Base-by-base conservation (phyloP, 495 filamentous ascomycete species). In the Staphylotrichum longicolle region DNA sequence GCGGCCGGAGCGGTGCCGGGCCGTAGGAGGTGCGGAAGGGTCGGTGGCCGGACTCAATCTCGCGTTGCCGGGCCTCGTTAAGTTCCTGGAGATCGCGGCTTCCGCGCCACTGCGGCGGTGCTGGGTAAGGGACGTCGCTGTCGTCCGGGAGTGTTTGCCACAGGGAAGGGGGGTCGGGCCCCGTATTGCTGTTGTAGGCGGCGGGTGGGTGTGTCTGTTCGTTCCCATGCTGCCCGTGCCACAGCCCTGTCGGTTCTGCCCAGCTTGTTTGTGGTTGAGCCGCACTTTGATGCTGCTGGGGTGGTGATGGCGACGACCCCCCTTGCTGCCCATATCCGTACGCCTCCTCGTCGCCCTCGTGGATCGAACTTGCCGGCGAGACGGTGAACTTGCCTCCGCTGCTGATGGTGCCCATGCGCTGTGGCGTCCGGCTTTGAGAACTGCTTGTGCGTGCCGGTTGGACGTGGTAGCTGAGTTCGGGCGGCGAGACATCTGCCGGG, bases 361-460 rank as follows among this genome's bases (percentile, higher is more conserved):
- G 68, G 44, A 66, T 62, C 14, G 68, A 70, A 35, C 68, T 70
- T 2, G 68, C 63, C 4, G 68, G 68, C 1, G 68, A 70, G 12
- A 70, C 61, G 14, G 59, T 65, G 32, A 63, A 57, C 35, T 48
- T 52, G 5, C 49, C 50, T 12, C 48, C 66, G 46, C 63, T 65
- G 60, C 52, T 60, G 14, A 59, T 42, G 1, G 57, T 67, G 44
- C 55, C 65, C 48, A 57, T 53, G 44, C 54, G 61, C 48, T 63
- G 61, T 5, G 57, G 65, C 3, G 45, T 46, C 12, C 35, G 20
- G 35, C 39, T 44, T 7, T 42, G 46, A 4, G 30, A 20, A 12
- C 45, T 53, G 47, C 47, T 34, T 10, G 35, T 8, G 60, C 30
- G 40, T 30, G 57, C 41, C 1, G 27, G 40, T 1, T n/a, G 41